Evolutionary conservation across 306 rosid species (phyloP).

Genomic region (Sicyos edulis): DNA sequence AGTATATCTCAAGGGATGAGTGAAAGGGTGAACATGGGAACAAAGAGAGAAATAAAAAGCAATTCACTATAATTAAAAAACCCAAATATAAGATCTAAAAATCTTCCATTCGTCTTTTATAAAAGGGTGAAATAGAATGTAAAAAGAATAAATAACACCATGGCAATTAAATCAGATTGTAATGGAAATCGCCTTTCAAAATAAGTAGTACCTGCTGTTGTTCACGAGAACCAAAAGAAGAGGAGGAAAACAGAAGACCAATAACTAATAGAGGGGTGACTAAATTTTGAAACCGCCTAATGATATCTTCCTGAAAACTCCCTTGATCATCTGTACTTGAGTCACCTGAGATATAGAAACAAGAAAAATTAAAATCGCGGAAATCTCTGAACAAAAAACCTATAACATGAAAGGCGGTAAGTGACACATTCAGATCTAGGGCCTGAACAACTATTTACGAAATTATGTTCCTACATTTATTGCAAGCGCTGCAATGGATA

Average conservation of each 20-base stretch:
- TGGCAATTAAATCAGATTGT: too few species aligned
- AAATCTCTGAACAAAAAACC: background rate
- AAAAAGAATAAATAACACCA: background rate
- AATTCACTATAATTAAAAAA: background rate
- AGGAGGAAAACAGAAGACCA: conserved; percentile 49
- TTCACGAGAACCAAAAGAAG: conserved; percentile 51
- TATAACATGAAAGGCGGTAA: too few species aligned
- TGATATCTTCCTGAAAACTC: conserved; percentile 46
- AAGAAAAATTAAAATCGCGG: too few species aligned
- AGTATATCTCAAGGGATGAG: background rate
- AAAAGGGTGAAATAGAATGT: background rate
- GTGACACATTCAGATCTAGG: background rate
- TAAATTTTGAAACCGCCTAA: conserved; percentile 50
- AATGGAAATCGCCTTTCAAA: background rate
- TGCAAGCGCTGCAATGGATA: background rate
- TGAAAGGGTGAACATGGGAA: background rate
- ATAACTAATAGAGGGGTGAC: conserved; percentile 52
- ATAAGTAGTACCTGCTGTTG: conserved; percentile 56
- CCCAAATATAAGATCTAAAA: background rate
- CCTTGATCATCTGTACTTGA: conserved; percentile 63
- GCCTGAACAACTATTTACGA: background rate
- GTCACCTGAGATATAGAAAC: too few species aligned
- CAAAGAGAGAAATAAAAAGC: background rate
- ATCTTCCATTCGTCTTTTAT: background rate
- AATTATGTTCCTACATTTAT: background rate